Evolutionary conservation across 371 early-diverging fungal genomes (phyloP).

Genomic region (Batrachochytrium dendrobatidis): DNA sequence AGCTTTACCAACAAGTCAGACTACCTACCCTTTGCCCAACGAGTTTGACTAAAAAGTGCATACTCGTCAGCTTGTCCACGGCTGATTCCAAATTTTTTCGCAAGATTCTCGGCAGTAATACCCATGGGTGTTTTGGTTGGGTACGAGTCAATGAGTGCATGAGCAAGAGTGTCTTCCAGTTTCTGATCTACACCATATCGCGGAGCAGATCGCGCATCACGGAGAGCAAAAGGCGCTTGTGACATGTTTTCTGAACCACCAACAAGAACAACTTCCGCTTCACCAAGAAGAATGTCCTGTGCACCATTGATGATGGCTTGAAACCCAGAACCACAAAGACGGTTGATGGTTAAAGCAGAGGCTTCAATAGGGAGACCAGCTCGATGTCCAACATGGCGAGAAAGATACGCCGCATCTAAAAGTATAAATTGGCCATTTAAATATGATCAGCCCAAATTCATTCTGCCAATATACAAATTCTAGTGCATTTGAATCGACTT

Average conservation of each 20-base stretch:
- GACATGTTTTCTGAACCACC: conserved; percentile 95
- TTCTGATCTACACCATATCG: conserved; percentile 78
- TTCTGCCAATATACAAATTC: background rate
- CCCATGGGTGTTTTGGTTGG: conserved; percentile 88
- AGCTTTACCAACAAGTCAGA: background rate
- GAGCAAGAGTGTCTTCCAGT: conserved; percentile 80
- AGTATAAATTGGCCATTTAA: no score
- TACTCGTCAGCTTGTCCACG: conserved; percentile 82
- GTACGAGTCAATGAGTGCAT: conserved; percentile 80
- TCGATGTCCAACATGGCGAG: conserved; percentile 88
- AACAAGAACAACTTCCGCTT: conserved; percentile 77
- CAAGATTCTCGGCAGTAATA: conserved; percentile 93
- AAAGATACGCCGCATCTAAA: conserved; percentile 77
- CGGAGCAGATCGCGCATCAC: conserved; percentile 74
- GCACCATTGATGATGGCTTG: conserved; percentile 87
- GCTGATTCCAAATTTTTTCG: conserved; percentile 71
- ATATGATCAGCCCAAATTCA: no score
- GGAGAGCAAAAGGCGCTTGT: conserved; percentile 77
- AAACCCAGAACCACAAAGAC: conserved; percentile 94
- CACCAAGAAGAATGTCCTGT: conserved; percentile 80
- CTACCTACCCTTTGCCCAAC: conserved; percentile 64
- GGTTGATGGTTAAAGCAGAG: conserved; percentile 88
- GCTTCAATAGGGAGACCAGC: conserved; percentile 69
- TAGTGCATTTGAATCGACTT: background rate
- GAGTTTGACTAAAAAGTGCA: conserved; percentile 76